Evolutionary conservation across 2,329 filamentous ascomycete species (phyloP), one percentile per base, ranked within the genome.

Genomic region (Diplodia sapinea): DNA sequence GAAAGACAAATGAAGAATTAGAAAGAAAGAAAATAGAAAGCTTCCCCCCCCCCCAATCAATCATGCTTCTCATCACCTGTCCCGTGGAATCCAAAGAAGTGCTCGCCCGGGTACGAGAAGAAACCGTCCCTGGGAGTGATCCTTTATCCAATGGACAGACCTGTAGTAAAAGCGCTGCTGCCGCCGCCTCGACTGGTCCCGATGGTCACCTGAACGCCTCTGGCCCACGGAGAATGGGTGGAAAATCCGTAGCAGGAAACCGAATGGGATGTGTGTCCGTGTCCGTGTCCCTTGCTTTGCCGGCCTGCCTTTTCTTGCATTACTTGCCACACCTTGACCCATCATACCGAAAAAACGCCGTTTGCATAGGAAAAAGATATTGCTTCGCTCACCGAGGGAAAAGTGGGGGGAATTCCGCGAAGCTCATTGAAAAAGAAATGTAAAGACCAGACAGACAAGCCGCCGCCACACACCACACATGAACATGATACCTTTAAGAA

Each of bases 41-140:
- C n/a, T n/a, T n/a, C n/a, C n/a, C n/a, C n/a, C 47, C 50, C 20
- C 43, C 43, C 59, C 47, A 11, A 43, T 63, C 47, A 11, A 29
- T 63, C 59, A 52, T 63, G 43, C 59, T 63, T 63, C 59, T 51
- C 59, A n/a, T 63, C 59, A 63, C 43, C 59, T 38, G 59, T 38
- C 59, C 59, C n/a, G n/a, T 47, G 33, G 23, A 63, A 63, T 63
- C 59, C 59, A 63, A 63, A 15, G 59, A 47, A 36, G 26, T 63
- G 51, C 59, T 63, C 59, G 59, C n/a, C 31, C 17, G 29, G 43
- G 51, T 47, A n/a, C 43, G 43, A 47, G n/a, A 3, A 38, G 13
- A 51, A 63, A 31, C 59, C 20, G 31, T 17, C 31, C 47, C 29
- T 11, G 6, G 33, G 47, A 59, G 55, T 47, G 43, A 38, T 56